phyloP scores from a whole-genome alignment of 2,329 filamentous ascomycete species.

The Fusarium sulawesiense region DNA sequence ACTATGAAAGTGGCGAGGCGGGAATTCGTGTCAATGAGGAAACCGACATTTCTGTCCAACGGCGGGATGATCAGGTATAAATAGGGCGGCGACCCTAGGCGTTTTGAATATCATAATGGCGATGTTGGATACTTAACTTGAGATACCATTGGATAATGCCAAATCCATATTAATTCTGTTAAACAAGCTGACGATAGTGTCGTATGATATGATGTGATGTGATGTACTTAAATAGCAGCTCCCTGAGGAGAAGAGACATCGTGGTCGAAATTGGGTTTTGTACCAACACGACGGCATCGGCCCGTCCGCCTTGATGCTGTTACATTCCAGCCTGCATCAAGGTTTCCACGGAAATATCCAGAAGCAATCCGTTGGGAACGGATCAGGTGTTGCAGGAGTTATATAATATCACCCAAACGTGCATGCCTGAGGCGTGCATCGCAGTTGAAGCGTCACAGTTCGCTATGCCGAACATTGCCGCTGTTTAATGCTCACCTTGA shows the following conservation, averaged over 20 bases:
- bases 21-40: conserved; percentile 31
- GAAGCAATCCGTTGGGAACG: not conserved
- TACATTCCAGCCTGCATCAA: not conserved
- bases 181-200: not conserved
- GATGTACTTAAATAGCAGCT: not conserved
- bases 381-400: not conserved
- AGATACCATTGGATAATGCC: conserved; percentile 33
- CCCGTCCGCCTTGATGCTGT: conserved; percentile 5
- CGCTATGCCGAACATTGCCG: conserved; percentile 31
- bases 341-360: not conserved
- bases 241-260: not conserved
- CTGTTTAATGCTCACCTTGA: conserved; percentile 1
- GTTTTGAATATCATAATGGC: conserved; percentile 20
- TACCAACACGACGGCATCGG: conserved; percentile 11
- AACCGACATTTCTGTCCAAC: conserved; percentile 20
- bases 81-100: conserved; percentile 28
- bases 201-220: not conserved
- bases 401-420: not conserved
- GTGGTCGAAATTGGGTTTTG: not conserved
- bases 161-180: not conserved
- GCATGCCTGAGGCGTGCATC: conserved; percentile 15
- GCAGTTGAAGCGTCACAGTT: not conserved
- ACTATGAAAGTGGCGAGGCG: conserved; percentile 22
- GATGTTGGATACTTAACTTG: conserved; percentile 2
- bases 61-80: conserved; percentile 29